A percentile compares a stretch with the other conserved stretches of the same genome.
phyloP scores from a whole-genome alignment of 148 eudicot genomes.

The Nyssa sinensis region DNA sequence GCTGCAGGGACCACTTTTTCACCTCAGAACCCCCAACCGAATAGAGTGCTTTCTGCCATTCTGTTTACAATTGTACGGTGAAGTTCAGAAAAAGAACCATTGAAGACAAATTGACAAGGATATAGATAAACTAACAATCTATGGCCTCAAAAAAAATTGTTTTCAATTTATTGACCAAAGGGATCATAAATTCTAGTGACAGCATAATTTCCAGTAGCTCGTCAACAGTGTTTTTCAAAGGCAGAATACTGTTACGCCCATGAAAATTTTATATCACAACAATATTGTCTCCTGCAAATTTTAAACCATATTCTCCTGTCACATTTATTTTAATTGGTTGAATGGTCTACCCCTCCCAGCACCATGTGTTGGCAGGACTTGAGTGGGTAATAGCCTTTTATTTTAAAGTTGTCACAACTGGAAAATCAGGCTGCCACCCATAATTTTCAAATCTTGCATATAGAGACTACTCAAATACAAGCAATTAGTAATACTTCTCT shows the following conservation, averaged over 20 bases:
- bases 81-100: slow-evolving; percentile 10
- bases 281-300: neutral
- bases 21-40: slow-evolving; percentile 86
- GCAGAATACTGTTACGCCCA: neutral
- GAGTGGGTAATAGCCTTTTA: neutral
- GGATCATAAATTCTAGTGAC: neutral
- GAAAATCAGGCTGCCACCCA: neutral
- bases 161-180: neutral
- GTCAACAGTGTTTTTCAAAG: neutral
- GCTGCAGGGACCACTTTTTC: slow-evolving; percentile 92
- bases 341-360: neutral
- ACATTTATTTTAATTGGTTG: neutral
- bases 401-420: neutral
- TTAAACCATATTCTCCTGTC: neutral
- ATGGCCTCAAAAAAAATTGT: neutral
- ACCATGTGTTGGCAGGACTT: neutral
- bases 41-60: slow-evolving; percentile 97
- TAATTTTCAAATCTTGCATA: neutral
- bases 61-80: slow-evolving; percentile 35
- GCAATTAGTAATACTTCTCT: neutral
- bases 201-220: neutral
- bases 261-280: neutral
- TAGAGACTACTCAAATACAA: neutral
- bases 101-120: slow-evolving; percentile 4
- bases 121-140: neutral